A percentile compares a stretch with the other conserved stretches of the same genome.
These are phyloP conservation scores for Ceratocystiopsis minuta DNA, from an alignment of 2,329 filamentous ascomycete genomes.

Conservation along the genomic window DNA sequence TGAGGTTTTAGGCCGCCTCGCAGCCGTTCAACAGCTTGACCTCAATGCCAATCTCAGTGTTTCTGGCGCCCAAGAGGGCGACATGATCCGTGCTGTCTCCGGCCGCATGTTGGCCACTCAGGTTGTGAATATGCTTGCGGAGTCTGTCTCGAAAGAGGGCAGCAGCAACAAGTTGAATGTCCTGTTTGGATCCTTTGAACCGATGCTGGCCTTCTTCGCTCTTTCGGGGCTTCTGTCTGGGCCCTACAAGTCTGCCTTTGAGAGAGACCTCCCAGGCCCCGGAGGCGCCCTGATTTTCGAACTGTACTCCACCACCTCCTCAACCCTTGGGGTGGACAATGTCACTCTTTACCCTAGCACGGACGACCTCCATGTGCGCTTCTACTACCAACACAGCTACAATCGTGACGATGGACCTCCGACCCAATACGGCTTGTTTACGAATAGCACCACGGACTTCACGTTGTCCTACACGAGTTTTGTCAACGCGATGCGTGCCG, in stretches of 20 bases:
- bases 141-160: conserved; percentile 23
- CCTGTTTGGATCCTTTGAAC: conserved; percentile 34
- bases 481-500: conserved; percentile 16
- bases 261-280: conserved; percentile 37
- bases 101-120: conserved; percentile 33
- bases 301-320: conserved; percentile 21
- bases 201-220: conserved; percentile 36
- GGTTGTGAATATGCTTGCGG: conserved; percentile 24
- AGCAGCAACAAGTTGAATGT: conserved; percentile 28
- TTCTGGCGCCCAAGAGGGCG: conserved; percentile 22
- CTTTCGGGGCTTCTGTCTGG: conserved; percentile 27
- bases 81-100: conserved; percentile 29
- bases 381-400: conserved; percentile 34
- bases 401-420: conserved; percentile 16
- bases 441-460: conserved; percentile 15
- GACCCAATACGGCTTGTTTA: conserved; percentile 23
- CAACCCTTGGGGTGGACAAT: conserved; percentile 14
- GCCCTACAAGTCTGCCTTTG: conserved; percentile 33
- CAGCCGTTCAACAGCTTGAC: conserved; percentile 46
- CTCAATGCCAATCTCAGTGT: conserved; percentile 38
- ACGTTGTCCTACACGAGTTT: conserved; percentile 24
- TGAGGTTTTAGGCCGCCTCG: conserved; percentile 39
- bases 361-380: conserved; percentile 32
- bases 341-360: conserved; percentile 13
- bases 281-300: conserved; percentile 65